Evolutionary conservation across 495 filamentous ascomycete genomes (phyloP), one percentile per base, ranked within the genome.

Genomic region (Staphylotrichum longicolle): DNA sequence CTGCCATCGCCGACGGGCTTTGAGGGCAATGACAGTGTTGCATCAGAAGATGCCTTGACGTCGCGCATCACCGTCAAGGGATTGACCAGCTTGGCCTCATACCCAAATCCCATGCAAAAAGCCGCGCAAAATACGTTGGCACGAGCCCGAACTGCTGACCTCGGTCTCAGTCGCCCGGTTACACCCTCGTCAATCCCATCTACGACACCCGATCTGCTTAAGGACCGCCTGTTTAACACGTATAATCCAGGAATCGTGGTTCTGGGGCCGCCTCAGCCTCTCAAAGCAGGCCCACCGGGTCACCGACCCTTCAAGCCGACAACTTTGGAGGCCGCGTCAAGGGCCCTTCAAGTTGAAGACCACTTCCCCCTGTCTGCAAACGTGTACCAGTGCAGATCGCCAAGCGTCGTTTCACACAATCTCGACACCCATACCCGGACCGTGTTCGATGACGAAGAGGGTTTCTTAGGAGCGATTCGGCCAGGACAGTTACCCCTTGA

Each of bases 211-310:
- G 64, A 63, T 5, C 10, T 45, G 12, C 20, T 27, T 41, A 66
- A 51, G 7, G 67, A 63, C 33, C 44, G 56, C 35, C 8, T 48
- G 34, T 54, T 27, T 33, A 44, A 58, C 37, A 33, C 53, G 33
- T 54, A 64, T 42, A 35, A 15, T 54, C 15, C 54, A 27, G 20
- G 20, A 41, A 60, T 62, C 32, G 47, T 77, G 1, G 60, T 68
- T 54, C 60, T 63, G 14, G 78, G 78, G 11, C 72, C 74, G 32
- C 78, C 78, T 10, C 72, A 69, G 30, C 78, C 79, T 5, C 62
- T 81, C 45, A 79, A 72, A 7, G 79, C 79, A 9, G 79, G 79
- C 7, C 79, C 79, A 7, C 79, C 79, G 1, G 79, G 79, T 20
- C 71, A 74, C 34, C 77, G 79, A 41, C 72, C 75, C 15, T 71